Evolutionary conservation across 2,329 filamentous ascomycete species (phyloP).

Genomic region (Aureobasidium uvarum): DNA sequence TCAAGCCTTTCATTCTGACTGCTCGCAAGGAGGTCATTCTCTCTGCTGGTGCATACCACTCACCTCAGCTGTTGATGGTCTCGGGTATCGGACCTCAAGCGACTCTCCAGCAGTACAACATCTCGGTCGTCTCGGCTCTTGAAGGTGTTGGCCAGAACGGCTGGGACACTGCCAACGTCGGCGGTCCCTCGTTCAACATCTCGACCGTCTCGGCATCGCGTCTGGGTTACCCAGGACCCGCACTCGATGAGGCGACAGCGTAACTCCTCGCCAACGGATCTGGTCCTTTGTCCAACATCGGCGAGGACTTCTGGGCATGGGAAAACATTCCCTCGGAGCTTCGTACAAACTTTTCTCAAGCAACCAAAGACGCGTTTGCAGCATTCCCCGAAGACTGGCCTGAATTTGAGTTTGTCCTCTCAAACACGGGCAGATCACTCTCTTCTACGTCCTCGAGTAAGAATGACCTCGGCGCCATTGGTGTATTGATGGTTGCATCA

Average conservation of each 20-base stretch:
- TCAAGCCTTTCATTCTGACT: constrained; percentile 38
- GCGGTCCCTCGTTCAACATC: neutral
- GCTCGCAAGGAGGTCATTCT: constrained; percentile 38
- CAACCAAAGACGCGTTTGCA: neutral
- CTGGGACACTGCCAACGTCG: neutral
- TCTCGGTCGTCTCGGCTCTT: constrained; percentile 30
- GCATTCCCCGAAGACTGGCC: constrained; percentile 21
- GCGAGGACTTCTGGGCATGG: constrained; percentile 7
- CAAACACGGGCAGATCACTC: neutral
- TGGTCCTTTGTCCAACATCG: neutral
- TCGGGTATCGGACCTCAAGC: constrained; percentile 36
- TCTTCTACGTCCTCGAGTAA: neutral
- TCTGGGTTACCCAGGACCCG: too few species aligned
- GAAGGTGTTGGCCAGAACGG: constrained; percentile 22
- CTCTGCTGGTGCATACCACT: constrained; percentile 35
- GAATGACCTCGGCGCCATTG: neutral
- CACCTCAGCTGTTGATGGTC: constrained; percentile 37
- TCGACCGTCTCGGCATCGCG: neutral
- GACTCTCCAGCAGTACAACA: constrained; percentile 41
- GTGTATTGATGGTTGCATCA: neutral
- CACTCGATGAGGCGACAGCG: too few species aligned
- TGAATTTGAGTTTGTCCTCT: constrained; percentile 6
- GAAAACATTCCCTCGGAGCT: constrained; percentile 11
- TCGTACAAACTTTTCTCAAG: neutral
- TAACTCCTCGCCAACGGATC: neutral